Base-by-base conservation (phyloP, 1,139 yeast species). In the Yamadazyma blattariae region DNA sequence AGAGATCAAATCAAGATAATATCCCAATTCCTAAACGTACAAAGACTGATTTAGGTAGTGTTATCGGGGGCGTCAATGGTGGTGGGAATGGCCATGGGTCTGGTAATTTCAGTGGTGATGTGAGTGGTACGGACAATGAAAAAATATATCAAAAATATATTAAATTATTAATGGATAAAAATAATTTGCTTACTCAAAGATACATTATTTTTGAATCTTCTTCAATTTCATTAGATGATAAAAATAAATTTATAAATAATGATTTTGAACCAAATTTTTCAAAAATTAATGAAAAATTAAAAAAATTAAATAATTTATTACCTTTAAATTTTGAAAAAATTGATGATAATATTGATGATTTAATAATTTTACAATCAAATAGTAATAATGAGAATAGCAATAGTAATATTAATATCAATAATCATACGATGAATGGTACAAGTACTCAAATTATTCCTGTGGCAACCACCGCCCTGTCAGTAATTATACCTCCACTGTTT, bases 171-270 rank as follows among this genome's bases (percentile, higher is more conserved):
- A 41, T 39, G 11, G 23, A 29, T 11, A 60, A 59, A 29, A 56
- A 56, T 28, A 44, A 50, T 27, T 43, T 63, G 13, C 50, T 64
- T 6, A 48, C 56, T 17, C 54, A 61, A 38, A 38, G 64, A 35
- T 54, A 59, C 32, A 36, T 47, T 5, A 52, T 54, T 5, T 61
- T 54, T 34, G 68, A 63, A 39, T 62, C 68, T 5, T 56, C 68
- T 1, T 56, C 65, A n/a, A 53, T 63, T 10, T 61, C 70, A 3
- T 42, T 59, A 7, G 69, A 64, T 38, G 59, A 56, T 10, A 65
- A 65, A 37, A 48, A 54, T 25, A 44, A 47, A 18, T 59, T 60
- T 45, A 50, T 58, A 17, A 36, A 37, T 17, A 40, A 40, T n/a
- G 48, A 51, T 15, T 58, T 55, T 34, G 45, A 46, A 9, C 59